Base-by-base conservation (phyloP, 2,329 filamentous ascomycete species). In the Aspergillus fumigatus region DNA sequence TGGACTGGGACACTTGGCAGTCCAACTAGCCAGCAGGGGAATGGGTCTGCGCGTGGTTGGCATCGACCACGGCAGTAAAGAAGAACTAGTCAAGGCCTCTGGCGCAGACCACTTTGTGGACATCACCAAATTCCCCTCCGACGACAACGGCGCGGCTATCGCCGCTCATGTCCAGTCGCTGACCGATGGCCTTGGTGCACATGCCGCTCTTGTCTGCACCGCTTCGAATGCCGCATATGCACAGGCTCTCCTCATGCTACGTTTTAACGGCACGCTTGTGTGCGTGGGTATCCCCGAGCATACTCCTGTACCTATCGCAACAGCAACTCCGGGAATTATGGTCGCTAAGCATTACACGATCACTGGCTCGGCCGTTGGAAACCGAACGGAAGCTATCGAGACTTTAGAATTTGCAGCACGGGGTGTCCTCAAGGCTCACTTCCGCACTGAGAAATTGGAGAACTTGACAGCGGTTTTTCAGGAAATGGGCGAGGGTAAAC, bases 61-160 rank as follows among this genome's bases (percentile, higher is more conserved):
- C 26, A 80, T 89, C 66, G 87, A 89, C 67, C 78, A 84, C 61
- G 82, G 80, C 48, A 81, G 77, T 64, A 89, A 89, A 69, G 81
- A 83, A 62, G 64, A 80, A 11, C 67, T 88, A 2, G 79, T 83
- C 9, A 79, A 79, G 50, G 77, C 81, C 0, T 84, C 78, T n/a
- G 86, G 86, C 8, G 85, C 85, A 0, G 85, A 88, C 67, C 80
- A 82, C 61, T 89, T 88, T 71, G 75, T 89, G 57, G 84, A 87
- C 59, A 76, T 88, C 56, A 82, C 84, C 29, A 75, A 79, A 55
- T 79, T 77, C 62, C 69, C 73, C 4, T 61, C 63, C 40, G 75
- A 79, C 54, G 77, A 80, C 48, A 77, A 80, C 48, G 79, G 79
- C 32, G 67, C 69, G 40, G 77, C 78, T 11, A 75, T 85, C 6